These are phyloP conservation scores for Casaregolazyma suthepensis DNA, from an alignment of 1,139 yeast genomes.

Conservation along the genomic window DNA sequence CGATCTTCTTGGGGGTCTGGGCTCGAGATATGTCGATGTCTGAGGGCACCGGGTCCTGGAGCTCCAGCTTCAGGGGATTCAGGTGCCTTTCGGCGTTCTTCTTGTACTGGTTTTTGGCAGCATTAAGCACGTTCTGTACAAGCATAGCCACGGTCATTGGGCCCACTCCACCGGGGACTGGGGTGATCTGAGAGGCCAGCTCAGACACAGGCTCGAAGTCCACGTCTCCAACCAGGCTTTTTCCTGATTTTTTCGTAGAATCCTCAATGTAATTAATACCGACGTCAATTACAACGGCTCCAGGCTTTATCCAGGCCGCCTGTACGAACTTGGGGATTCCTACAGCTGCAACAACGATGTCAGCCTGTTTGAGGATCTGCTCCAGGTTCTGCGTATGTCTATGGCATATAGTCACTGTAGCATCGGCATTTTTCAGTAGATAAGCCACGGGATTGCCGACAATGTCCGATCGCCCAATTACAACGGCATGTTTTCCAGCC, in stretches of 20 bases:
- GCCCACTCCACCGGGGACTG: slow-evolving; percentile 99
- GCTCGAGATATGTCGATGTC: slow-evolving; percentile 88
- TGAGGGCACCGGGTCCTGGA: slow-evolving; percentile 84
- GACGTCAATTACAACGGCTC: slow-evolving; percentile 86
- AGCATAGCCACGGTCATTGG: slow-evolving; percentile 99
- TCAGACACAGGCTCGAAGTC: slow-evolving; percentile 64
- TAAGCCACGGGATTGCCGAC: slow-evolving; percentile 92
- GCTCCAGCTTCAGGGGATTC: slow-evolving; percentile 58
- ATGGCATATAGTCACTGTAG: slow-evolving; percentile 84
- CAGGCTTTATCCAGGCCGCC: slow-evolving; percentile 85
- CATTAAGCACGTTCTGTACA: slow-evolving; percentile 73
- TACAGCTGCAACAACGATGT: slow-evolving; percentile 85
- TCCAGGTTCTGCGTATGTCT: slow-evolving; percentile 63
- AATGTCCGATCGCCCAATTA: slow-evolving; percentile 90
- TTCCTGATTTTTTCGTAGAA: slow-evolving; percentile 69
- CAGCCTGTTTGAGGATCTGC: slow-evolving; percentile 62
- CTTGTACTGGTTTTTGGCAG: slow-evolving; percentile 52
- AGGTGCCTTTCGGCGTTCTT: slow-evolving; percentile 29
- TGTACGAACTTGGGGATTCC: slow-evolving; percentile 79
- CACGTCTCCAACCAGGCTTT: slow-evolving; percentile 89
- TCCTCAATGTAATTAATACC: slow-evolving; percentile 90
- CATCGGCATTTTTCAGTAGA: slow-evolving; percentile 69
- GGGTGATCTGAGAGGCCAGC: slow-evolving; percentile 75
- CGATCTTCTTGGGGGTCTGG: slow-evolving; percentile 79
- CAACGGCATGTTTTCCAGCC: slow-evolving; percentile 83